Conservation (phyloP, 2,329 filamentous ascomycete genomes). For the Dothistroma pini region DNA sequence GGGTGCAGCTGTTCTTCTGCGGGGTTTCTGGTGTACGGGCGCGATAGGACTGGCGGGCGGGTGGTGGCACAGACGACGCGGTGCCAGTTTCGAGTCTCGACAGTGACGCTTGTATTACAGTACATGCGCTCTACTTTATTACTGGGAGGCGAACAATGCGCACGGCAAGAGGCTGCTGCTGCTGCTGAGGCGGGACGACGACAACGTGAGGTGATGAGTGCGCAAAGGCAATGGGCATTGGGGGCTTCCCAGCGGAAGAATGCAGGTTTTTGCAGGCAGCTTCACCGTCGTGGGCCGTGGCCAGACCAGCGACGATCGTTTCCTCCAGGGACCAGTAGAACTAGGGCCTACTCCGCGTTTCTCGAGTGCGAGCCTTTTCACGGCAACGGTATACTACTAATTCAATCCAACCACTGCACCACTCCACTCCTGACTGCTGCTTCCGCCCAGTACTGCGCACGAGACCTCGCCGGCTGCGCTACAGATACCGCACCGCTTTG, state of each 20-base stretch:
- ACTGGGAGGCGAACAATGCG: not conserved
- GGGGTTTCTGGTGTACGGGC: not conserved
- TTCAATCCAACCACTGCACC: too few species aligned
- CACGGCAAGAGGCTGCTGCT: not conserved
- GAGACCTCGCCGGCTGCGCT: too few species aligned
- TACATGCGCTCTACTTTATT: not conserved
- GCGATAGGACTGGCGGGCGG: not conserved
- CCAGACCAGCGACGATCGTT: not conserved
- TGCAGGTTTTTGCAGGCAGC: not conserved
- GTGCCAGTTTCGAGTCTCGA: too few species aligned
- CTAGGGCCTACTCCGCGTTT: not conserved
- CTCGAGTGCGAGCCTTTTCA: too few species aligned
- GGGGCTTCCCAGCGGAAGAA: not conserved
- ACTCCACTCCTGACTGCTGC: not conserved
- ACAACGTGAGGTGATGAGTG: not conserved
- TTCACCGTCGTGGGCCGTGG: not conserved
- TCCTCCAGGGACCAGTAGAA: not conserved
- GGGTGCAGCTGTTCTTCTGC: not conserved
- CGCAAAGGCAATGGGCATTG: not conserved
- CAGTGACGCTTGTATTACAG: too few species aligned
- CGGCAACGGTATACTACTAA: too few species aligned
- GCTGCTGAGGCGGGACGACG: not conserved
- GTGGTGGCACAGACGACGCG: not conserved
- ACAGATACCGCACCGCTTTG: not conserved
- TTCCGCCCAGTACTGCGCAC: not conserved